Conservation (phyloP, 2,329 filamentous ascomycete genomes). For the Pseudocercospora macadamiae region DNA sequence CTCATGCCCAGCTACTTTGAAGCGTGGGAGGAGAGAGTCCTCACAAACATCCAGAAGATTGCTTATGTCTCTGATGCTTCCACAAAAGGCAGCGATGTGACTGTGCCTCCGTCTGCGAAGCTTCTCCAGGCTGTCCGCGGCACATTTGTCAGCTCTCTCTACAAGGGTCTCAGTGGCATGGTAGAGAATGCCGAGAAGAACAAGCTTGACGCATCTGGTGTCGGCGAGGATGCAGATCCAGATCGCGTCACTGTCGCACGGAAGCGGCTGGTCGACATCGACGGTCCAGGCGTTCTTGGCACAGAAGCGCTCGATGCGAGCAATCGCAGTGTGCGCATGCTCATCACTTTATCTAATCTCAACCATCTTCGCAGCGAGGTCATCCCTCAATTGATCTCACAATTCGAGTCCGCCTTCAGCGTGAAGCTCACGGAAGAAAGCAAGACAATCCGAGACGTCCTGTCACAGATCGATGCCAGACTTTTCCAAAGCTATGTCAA, state of each 20-base stretch:
- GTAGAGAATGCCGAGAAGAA: conserved; percentile 90
- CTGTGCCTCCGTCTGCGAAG: conserved; percentile 83
- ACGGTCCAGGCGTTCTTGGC: conserved; percentile 42
- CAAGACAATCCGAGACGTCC: conserved; percentile 86
- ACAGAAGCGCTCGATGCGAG: conserved; percentile 56
- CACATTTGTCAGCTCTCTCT: conserved; percentile 91
- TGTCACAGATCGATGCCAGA: conserved; percentile 84
- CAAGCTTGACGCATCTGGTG: conserved; percentile 59
- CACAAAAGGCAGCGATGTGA: conserved; percentile 64
- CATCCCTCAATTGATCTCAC: conserved; percentile 83
- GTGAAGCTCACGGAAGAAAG: conserved; percentile 93
- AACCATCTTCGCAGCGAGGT: conserved; percentile 78
- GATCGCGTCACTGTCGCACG: conserved; percentile 48
- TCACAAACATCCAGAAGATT: conserved; percentile 91
- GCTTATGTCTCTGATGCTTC: conserved; percentile 86
- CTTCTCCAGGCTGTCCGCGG: conserved; percentile 86
- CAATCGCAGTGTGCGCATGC: conserved; percentile 70
- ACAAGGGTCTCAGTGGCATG: conserved; percentile 92
- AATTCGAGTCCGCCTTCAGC: conserved; percentile 92
- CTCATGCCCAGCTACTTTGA: conserved; percentile 87
- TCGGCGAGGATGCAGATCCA: conserved; percentile 55
- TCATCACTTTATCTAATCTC: conserved; percentile 91
- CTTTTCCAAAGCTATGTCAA: conserved; percentile 92
- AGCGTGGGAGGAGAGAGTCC: conserved; percentile 78
- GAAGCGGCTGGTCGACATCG: conserved; percentile 22